Conservation (phyloP, 768 basidiomycete genomes). For the Collybia nuda region DNA sequence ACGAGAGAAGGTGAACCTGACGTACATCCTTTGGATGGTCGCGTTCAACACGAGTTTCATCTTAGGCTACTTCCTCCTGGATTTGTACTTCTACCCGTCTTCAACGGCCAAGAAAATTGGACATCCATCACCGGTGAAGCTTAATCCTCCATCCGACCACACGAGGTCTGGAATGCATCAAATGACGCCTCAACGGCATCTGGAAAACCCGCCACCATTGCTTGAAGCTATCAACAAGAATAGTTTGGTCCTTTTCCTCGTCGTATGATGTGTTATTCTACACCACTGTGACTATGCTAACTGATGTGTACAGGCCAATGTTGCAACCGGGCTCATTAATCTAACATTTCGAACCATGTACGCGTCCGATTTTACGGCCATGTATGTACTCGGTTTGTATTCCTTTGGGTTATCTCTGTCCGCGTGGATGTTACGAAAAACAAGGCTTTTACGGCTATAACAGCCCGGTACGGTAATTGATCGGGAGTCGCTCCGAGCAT, state of each 20-base stretch:
- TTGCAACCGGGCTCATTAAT: conserved; percentile 85
- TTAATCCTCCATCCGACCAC: conserved; percentile 11
- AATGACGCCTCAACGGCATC: conserved; percentile 3
- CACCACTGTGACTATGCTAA: neutral
- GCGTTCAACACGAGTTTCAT: conserved; percentile 90
- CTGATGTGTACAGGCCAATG: conserved; percentile 64
- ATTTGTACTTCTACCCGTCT: conserved; percentile 65
- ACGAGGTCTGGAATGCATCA: conserved; percentile 2
- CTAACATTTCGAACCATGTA: conserved; percentile 83
- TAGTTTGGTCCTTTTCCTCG: conserved; percentile 74
- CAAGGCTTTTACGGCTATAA: conserved; percentile 17
- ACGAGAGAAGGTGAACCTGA: conserved; percentile 62
- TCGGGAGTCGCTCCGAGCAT: too few relatives aligned
- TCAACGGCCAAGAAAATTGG: conserved; percentile 17
- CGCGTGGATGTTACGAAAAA: conserved; percentile 52
- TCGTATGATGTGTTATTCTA: conserved; percentile 48
- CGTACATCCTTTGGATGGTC: conserved; percentile 87
- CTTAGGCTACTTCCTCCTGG: conserved; percentile 75
- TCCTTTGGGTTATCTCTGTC: conserved; percentile 52
- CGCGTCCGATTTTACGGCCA: conserved; percentile 48
- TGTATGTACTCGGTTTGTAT: conserved; percentile 66
- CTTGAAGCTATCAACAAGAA: conserved; percentile 85
- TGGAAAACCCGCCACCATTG: conserved; percentile 35
- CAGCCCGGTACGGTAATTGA: too few relatives aligned
- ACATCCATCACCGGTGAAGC: conserved; percentile 29